A percentile compares a stretch with the other conserved stretches of the same genome.
phyloP scores from a whole-genome alignment of 768 basidiomycete species.

The Rhodotorula graminis region DNA sequence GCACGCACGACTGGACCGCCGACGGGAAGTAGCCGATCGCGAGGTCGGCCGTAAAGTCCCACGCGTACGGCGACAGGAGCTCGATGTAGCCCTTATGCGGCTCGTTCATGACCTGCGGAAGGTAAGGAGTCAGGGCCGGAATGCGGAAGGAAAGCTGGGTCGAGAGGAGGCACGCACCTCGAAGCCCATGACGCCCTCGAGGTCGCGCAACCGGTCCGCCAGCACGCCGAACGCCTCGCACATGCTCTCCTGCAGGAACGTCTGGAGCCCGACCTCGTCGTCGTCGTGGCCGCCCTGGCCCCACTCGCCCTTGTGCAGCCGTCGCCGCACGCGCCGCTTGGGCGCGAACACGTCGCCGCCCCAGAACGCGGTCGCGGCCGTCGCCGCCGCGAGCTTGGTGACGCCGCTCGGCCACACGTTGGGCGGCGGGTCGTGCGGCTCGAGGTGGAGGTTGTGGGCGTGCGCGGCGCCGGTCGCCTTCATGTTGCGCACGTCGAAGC shows the following conservation, averaged over 20 bases:
- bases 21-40: conserved; percentile 61
- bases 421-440: conserved; percentile 36
- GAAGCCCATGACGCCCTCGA: conserved; percentile 80
- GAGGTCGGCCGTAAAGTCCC: conserved; percentile 92
- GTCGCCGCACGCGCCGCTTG: conserved; percentile 54
- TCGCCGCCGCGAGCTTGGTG: conserved; percentile 46
- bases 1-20: conserved; percentile 59
- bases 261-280: conserved; percentile 63
- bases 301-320: conserved; percentile 25
- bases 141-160: neutral
- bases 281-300: conserved; percentile 51
- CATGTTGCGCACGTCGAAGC: conserved; percentile 73
- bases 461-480: conserved; percentile 84
- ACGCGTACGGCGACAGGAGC: conserved; percentile 70
- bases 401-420: conserved; percentile 41
- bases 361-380: conserved; percentile 94
- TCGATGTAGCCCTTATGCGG: conserved; percentile 81
- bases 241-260: conserved; percentile 76
- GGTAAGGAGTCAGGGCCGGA: neutral
- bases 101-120: conserved; percentile 41
- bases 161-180: conserved; percentile 57
- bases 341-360: conserved; percentile 81
- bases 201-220: conserved; percentile 62
- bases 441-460: conserved; percentile 64
- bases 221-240: conserved; percentile 69